Conservation (phyloP, 345 rosid species). For the Syzygium jambos region DNA sequence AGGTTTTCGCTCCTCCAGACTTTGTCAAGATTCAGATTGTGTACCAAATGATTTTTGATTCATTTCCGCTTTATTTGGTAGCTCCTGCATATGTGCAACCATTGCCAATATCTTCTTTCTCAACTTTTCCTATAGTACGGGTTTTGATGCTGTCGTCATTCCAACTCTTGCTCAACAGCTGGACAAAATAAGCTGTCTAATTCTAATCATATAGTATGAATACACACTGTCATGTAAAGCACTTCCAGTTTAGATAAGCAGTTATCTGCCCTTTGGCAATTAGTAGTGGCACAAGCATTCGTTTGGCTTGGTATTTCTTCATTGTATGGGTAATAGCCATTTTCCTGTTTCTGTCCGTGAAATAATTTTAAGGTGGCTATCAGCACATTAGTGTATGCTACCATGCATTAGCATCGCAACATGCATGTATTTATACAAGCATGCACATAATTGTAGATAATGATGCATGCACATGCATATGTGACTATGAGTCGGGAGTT, state of each 20-base stretch:
- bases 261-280: background rate
- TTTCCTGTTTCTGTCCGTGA: background rate
- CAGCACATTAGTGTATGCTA: background rate
- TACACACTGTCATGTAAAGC: background rate
- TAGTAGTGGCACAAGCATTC: background rate
- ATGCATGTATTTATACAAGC: background rate
- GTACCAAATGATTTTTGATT: background rate
- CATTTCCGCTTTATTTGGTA: background rate
- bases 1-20: constrained; percentile 23
- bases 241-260: background rate
- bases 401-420: background rate
- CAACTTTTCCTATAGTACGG: background rate
- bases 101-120: background rate
- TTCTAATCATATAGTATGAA: background rate
- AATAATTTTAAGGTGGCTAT: background rate
- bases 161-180: background rate
- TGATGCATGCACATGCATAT: background rate
- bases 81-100: background rate
- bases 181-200: background rate
- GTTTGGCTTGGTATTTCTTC: background rate
- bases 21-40: background rate
- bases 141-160: background rate
- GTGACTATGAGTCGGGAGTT: background rate
- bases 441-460: background rate
- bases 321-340: background rate